phyloP scores from a whole-genome alignment of 140 eudicot genomes.

The Bidens hawaiensis region DNA sequence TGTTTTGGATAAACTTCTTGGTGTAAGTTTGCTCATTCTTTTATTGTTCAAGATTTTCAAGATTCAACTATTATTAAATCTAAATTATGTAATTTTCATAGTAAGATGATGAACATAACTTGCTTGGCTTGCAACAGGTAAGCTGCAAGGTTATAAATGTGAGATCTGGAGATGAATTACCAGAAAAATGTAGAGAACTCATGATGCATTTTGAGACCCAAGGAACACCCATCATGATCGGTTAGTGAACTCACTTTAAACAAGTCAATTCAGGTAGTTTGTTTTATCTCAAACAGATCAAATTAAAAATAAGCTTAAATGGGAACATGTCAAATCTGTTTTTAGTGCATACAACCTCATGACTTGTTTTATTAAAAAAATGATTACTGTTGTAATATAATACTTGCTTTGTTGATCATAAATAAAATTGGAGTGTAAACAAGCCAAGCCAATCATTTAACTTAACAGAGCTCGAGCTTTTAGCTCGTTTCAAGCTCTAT shows the following conservation, averaged over 20 bases:
- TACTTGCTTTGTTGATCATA: not conserved
- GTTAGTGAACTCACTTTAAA: conserved; percentile 30
- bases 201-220: conserved; percentile 89
- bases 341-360: not conserved
- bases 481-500: no score
- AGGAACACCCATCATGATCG: conserved; percentile 98
- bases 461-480: not conserved
- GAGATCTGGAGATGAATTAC: conserved; percentile 94
- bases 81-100: not conserved
- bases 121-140: conserved; percentile 44
- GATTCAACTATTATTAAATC: not conserved
- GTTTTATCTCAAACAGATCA: not conserved
- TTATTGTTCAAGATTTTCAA: not conserved
- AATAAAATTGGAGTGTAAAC: not conserved
- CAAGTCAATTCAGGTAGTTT: not conserved
- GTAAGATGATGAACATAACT: not conserved
- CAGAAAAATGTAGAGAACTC: conserved; percentile 96
- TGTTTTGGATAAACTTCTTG: conserved; percentile 92
- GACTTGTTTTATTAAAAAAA: not conserved
- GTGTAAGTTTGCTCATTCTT: conserved; percentile 52
- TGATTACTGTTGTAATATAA: not conserved
- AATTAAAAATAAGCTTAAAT: not conserved
- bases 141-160: conserved; percentile 93
- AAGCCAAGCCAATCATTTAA: not conserved
- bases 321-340: no score